Base-by-base conservation (phyloP, 1,284 basidiomycete species). In the Takashimella tepidaria region DNA sequence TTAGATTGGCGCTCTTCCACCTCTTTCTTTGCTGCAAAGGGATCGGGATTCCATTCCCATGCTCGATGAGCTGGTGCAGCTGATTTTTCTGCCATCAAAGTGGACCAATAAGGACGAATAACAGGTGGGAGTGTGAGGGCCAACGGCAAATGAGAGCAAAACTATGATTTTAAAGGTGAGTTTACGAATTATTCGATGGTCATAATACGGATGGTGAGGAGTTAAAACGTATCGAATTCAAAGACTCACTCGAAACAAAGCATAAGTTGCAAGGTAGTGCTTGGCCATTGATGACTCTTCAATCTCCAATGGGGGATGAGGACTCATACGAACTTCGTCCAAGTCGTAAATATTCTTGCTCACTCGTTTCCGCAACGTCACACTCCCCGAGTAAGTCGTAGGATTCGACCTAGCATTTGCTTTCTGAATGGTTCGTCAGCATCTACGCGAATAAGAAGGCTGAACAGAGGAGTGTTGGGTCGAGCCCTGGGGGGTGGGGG, bases 181-280 rank as follows among this genome's bases (percentile, higher is more conserved):
- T 16, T 31, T n/a, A n/a, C n/a, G n/a, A n/a, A n/a, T n/a, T n/a
- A n/a, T n/a, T n/a, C n/a, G n/a, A n/a, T n/a, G n/a, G n/a, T n/a
- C n/a, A n/a, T n/a, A n/a, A n/a, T n/a, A n/a, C n/a, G n/a, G n/a
- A n/a, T n/a, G n/a, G n/a, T n/a, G n/a, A n/a, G n/a, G n/a, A n/a
- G n/a, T n/a, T n/a, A n/a, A n/a, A n/a, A n/a, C n/a, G n/a, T n/a
- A n/a, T n/a, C n/a, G n/a, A n/a, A n/a, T n/a, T 8, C 31, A 8
- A 21, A 11, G 47, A 83, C 87, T 74, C 70, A 90, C 88, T 58
- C 90, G 83, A 74, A 91, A 89, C 52, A 93, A 73, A 24, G 89
- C 89, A 64, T 91, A 92, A 3, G 88, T 88, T 22, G 90, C 89
- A 21, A 86, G 89, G 83, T 86, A 92, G 67, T 93, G 91, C 47